Evolutionary conservation across 1,284 basidiomycete genomes (phyloP).

Genomic region (Pascua guehoae): DNA sequence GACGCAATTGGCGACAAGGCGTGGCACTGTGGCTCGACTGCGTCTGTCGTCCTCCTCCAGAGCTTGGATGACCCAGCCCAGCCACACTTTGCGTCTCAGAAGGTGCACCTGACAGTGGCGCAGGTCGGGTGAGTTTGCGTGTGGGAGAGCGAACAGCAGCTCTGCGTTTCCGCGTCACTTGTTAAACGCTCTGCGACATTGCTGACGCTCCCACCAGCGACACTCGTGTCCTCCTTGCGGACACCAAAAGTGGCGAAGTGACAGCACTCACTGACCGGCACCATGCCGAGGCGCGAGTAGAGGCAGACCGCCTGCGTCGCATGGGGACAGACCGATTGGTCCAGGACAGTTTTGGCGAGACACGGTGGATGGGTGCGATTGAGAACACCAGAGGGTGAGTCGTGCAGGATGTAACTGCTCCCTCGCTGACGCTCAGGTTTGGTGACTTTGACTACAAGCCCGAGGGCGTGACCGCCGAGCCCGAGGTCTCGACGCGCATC

Average conservation of each 20-base stretch:
- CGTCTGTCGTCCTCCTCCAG: constrained; percentile 82
- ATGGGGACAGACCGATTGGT: constrained; percentile 74
- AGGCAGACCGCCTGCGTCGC: constrained; percentile 75
- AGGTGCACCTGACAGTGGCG: constrained; percentile 74
- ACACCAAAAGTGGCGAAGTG: constrained; percentile 66
- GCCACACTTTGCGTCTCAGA: constrained; percentile 73
- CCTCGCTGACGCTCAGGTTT: constrained; percentile 56
- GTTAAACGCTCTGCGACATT: neutral
- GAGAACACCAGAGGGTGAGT: constrained; percentile 84
- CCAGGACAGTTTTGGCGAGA: constrained; percentile 93
- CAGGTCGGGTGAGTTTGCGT: constrained; percentile 73
- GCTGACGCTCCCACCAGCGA: constrained; percentile 57
- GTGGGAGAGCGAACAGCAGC: neutral
- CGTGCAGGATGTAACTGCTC: neutral
- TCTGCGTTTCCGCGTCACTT: neutral
- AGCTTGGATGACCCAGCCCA: constrained; percentile 69
- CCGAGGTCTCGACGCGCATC: constrained; percentile 78
- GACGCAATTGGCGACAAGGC: constrained; percentile 56
- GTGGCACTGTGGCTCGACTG: constrained; percentile 69
- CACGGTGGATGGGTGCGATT: constrained; percentile 91
- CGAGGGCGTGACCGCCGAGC: constrained; percentile 90
- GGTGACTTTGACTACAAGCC: constrained; percentile 88
- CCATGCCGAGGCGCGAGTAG: constrained; percentile 83
- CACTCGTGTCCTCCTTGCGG: constrained; percentile 80
- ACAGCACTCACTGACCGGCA: constrained; percentile 83